Evolutionary conservation across 2,329 filamentous ascomycete genomes (phyloP), one percentile per base, ranked within the genome.

Genomic region (Aspergillus pseudonomiae): DNA sequence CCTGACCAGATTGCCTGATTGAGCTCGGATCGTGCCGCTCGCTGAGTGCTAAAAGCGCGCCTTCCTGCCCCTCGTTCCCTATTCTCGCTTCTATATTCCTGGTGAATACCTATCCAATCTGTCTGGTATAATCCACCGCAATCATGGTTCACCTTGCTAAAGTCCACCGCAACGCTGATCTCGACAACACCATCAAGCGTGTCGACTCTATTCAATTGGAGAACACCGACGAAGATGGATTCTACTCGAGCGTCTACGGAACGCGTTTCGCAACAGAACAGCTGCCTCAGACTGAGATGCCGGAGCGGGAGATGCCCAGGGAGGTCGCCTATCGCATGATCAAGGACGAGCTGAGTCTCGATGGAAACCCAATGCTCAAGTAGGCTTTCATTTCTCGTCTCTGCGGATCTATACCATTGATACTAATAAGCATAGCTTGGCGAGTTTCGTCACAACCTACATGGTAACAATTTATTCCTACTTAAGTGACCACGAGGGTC

Each of bases 301-400:
- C 94, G 1, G 93, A 97, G 72, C 74, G 81, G 24, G 92, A 96
- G 80, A 97, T 97, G 94, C 94, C 94, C 52, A 89, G 87, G 70
- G 91, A 96, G 70, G 87, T 97, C 59, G 94, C 94, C n/a, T 97
- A 97, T 79, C 90, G 93, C 56, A 91, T 97, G 91, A 97, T 97
- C 84, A 94, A 93, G 83, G 94, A 97, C 77, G 92, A 97, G 75
- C 84, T 97, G 68, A 95, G 91, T 67, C 83, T 97, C 59, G 94
- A 98, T 76, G 93, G 93, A 61, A 96, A 94, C 71, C 93, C 93
- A 10, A 94, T 93, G 84, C 85, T 96, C 59, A 83, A 83, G 79
- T 81, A 72, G 59, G 75, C 69, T 41, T 46, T 21, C 7, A 21
- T 54, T 46, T 43, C 28, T 50, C 14, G 2, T 21, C 9, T 12